Evolutionary conservation across 352 stramenopile species (phyloP).

Genomic region (Plasmopara muralis): DNA sequence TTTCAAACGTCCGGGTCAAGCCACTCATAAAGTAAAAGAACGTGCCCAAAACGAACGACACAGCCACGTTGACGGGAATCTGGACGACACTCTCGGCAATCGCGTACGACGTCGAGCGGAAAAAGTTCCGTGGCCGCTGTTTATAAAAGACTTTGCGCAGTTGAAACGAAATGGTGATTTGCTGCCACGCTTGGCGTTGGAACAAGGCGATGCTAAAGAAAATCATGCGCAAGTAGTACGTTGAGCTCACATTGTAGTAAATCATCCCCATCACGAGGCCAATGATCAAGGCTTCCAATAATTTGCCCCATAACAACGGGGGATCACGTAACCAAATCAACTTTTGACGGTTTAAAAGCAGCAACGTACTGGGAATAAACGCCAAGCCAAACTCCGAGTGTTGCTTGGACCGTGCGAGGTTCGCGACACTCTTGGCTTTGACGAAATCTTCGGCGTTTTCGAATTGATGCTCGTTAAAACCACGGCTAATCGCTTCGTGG

Average conservation of each 20-base stretch:
- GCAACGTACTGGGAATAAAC: constrained; percentile 36
- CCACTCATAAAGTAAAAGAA: constrained; percentile 89
- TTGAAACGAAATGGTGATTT: constrained; percentile 63
- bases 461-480: constrained; percentile 52
- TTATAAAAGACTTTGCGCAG: constrained; percentile 87
- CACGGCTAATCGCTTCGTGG: constrained; percentile 39
- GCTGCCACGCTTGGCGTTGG: constrained; percentile 58
- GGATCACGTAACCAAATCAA: constrained; percentile 55
- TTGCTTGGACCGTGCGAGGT: constrained; percentile 39
- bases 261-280: constrained; percentile 73
- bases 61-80: constrained; percentile 65
- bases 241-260: constrained; percentile 48
- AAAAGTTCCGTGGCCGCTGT: constrained; percentile 85
- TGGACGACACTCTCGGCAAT: constrained; percentile 55
- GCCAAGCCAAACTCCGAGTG: constrained; percentile 45
- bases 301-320: constrained; percentile 54
- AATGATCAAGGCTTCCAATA: constrained; percentile 58
- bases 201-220: constrained; percentile 63
- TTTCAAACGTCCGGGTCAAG: constrained; percentile 41
- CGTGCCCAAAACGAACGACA: constrained; percentile 46
- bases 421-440: constrained; percentile 47
- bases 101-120: constrained; percentile 72
- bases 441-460: constrained; percentile 51
- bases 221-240: constrained; percentile 66
- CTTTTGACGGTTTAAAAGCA: constrained; percentile 60